Percentiles rank a stretch among this genome's conserved stretches.
phyloP scores from a whole-genome alignment of 1,284 basidiomycete genomes.

The Ganoderma lucidum region DNA sequence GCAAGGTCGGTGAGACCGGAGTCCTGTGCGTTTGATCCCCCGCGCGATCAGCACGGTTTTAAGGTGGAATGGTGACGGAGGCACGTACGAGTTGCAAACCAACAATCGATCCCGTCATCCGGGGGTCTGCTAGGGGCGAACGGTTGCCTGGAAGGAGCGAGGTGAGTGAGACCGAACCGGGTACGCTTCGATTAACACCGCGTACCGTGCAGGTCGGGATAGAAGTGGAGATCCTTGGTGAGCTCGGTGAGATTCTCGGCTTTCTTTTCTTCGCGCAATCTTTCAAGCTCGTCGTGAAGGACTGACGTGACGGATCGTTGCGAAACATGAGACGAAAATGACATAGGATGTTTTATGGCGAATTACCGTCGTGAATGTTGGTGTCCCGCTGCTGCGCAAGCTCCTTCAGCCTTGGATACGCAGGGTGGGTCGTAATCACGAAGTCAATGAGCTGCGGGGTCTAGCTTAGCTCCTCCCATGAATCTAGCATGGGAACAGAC shows the following conservation, averaged over 20 bases:
- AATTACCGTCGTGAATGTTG: constrained; percentile 63
- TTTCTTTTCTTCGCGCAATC: constrained; percentile 63
- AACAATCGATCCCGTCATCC: constrained; percentile 91
- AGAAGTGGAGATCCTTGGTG: constrained; percentile 91
- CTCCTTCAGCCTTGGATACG: constrained; percentile 76
- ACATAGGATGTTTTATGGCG: not conserved
- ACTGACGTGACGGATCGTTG: constrained; percentile 48
- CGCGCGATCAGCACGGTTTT: not conserved
- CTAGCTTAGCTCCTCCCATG: not conserved
- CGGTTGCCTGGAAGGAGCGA: constrained; percentile 75
- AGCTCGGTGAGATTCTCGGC: constrained; percentile 80
- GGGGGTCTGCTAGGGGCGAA: constrained; percentile 93
- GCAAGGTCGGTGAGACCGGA: constrained; percentile 84
- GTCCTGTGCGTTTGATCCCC: constrained; percentile 55
- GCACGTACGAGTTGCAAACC: constrained; percentile 79
- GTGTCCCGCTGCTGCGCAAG: constrained; percentile 60
- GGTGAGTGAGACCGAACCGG: not conserved
- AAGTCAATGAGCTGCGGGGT: constrained; percentile 92
- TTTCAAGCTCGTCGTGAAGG: constrained; percentile 79
- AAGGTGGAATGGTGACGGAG: not conserved
- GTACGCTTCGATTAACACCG: not conserved
- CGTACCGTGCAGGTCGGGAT: constrained; percentile 90
- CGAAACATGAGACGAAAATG: not conserved
- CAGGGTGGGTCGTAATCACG: constrained; percentile 91
- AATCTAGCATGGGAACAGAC: constrained; percentile 11